Evolutionary conservation across 1,139 yeast genomes (phyloP), one percentile per base, ranked within the genome.

Genomic region (Yarrowia galli): DNA sequence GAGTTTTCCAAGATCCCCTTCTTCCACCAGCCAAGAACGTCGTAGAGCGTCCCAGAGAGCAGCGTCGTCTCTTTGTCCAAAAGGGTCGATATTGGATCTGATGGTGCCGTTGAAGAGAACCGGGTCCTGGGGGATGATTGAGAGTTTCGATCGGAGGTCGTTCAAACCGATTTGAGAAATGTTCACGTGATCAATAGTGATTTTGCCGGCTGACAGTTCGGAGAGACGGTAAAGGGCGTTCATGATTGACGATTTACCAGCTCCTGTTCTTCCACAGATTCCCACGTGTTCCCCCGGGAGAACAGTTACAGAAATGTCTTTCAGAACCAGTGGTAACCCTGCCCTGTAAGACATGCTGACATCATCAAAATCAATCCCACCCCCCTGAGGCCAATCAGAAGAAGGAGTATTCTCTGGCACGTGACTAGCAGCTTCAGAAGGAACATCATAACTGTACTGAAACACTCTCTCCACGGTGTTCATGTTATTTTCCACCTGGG

Each of bases 81-180:
- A 88, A 5, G 93, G 93, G 76, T 89, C 93, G 74, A 89, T 79
- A 73, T 89, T 89, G 73, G 83, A 81, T 70, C 92, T 80, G 43
- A 89, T 82, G 0, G 89, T 81, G 16, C 92, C 92, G 71, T 84
- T 83, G 80, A 89, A 89, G 70, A 89, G 78, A 1, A 87, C 89
- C 1, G 93, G 92, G 71, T 89, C 93, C 76, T 89, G 93, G n/a
- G 93, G 93, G 72, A 89, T 89, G 70, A 89, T 89, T 2, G 91
- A 84, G 38, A 89, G 79, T 72, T 84, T 83, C n/a, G 85, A 81
- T 71, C 92, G 80, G 72, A 88, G 79, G 68, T 85, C 85, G 68
- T 82, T 79, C 65, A 88, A 79, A 0, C 92, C 92, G 65, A 88
- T 72, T 4, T 76, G 78, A 1, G 87, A 76, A 67, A 86, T 86